These are phyloP conservation scores for Pseudopyricularia cyperi DNA, from an alignment of 2,329 filamentous ascomycete species.

Conservation along the genomic window DNA sequence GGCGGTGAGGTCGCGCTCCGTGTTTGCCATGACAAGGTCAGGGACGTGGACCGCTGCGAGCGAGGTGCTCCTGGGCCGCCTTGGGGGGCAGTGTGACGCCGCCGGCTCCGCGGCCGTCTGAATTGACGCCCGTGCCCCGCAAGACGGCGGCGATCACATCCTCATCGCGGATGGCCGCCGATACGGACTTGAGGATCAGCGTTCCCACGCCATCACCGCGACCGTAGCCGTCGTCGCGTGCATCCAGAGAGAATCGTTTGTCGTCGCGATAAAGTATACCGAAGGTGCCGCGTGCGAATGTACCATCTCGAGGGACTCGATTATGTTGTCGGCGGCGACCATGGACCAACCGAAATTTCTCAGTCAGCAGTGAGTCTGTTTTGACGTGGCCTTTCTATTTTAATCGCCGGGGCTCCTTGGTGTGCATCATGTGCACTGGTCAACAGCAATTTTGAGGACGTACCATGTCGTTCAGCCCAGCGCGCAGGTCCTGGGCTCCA, in stretches of 20 bases:
- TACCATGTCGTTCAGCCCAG: conserved; percentile 8
- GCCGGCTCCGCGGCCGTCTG: conserved; percentile 21
- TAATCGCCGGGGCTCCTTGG: too few relatives aligned
- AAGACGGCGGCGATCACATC: conserved; percentile 23
- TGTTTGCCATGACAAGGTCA: neutral
- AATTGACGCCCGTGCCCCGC: conserved; percentile 18
- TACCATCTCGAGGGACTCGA: conserved; percentile 7
- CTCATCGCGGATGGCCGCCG: conserved; percentile 24
- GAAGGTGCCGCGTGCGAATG: neutral
- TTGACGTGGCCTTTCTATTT: too few relatives aligned
- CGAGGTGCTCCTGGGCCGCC: conserved; percentile 15
- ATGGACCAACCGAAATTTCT: conserved; percentile 11
- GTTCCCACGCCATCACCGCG: conserved; percentile 28
- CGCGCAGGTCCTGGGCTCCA: conserved; percentile 15
- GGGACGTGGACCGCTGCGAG: neutral
- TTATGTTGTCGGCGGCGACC: conserved; percentile 17
- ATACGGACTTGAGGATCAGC: conserved; percentile 28
- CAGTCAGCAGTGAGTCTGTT: conserved; percentile 6
- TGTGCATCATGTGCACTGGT: too few relatives aligned
- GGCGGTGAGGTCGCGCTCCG: neutral
- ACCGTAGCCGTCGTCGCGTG: conserved; percentile 28
- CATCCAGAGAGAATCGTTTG: conserved; percentile 20
- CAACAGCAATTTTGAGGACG: too few relatives aligned
- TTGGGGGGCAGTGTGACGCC: conserved; percentile 27
- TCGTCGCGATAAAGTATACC: conserved; percentile 10